Percentiles rank a stretch among this genome's conserved stretches.
These are phyloP conservation scores for Microcyclosporella mali DNA, from an alignment of 2,329 filamentous ascomycete genomes.

Conservation along the genomic window DNA sequence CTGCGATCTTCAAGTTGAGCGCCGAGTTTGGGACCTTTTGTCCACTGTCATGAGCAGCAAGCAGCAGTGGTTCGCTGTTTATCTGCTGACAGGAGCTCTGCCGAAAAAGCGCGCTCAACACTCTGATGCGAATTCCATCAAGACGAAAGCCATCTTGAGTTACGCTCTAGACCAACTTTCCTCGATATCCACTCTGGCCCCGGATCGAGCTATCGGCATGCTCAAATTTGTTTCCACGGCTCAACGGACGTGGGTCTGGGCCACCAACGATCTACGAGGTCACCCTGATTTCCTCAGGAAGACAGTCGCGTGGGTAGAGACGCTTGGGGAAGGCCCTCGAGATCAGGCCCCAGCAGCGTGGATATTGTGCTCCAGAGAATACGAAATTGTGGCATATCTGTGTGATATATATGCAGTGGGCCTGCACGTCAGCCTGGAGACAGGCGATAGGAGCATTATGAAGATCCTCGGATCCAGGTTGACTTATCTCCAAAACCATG, in stretches of 20 bases:
- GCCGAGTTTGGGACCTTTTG: constrained; percentile 75
- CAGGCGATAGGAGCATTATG: constrained; percentile 61
- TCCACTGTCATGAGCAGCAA: constrained; percentile 79
- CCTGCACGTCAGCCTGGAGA: constrained; percentile 76
- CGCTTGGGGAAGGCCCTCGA: constrained; percentile 46
- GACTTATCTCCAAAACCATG: constrained; percentile 72
- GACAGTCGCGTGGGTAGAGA: constrained; percentile 63
- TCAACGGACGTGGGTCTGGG: constrained; percentile 95
- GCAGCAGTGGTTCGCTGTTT: constrained; percentile 95
- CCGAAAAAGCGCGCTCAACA: constrained; percentile 59
- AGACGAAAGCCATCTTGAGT: constrained; percentile 62
- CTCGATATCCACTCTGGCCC: constrained; percentile 55
- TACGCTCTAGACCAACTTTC: constrained; percentile 67
- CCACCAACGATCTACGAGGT: constrained; percentile 70
- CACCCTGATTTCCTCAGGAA: constrained; percentile 67
- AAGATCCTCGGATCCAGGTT: constrained; percentile 68
- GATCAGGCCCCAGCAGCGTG: constrained; percentile 24
- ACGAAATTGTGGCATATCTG: constrained; percentile 66
- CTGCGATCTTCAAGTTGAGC: constrained; percentile 57
- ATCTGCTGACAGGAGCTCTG: constrained; percentile 79
- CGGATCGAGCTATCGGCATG: constrained; percentile 64
- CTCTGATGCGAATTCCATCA: constrained; percentile 47
- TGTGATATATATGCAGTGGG: constrained; percentile 88
- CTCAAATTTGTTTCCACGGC: constrained; percentile 82
- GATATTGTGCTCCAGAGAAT: constrained; percentile 34